Base-by-base conservation (phyloP, 257 asterid species). In the Rubia yunnanensis region DNA sequence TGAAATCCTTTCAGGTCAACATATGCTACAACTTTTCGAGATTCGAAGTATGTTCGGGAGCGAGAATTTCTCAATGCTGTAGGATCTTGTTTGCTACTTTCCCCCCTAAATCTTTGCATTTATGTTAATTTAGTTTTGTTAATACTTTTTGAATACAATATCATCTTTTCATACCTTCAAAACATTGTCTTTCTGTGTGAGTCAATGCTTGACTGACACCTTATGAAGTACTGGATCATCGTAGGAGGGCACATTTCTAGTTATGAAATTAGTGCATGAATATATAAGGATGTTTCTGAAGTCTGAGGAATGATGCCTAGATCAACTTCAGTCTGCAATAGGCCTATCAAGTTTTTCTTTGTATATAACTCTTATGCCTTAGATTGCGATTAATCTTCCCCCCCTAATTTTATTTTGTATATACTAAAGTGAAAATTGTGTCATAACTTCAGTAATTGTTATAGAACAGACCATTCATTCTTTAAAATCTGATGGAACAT, bases 61-160 rank as follows among this genome's bases (percentile, higher is more conserved):
- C 81, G 94, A 75, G 98, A 92, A 70, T 92, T 92, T 79, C 85
- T 92, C 36, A 81, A 87, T 89, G 91, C 83, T 48, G 98, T 91
- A 84, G 55, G 88, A 57, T 68, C 65, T 32, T 20, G 20, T 72
- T 64, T 18, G 32, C 61, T 57, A 63, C 32, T 65, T 30, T 61
- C 54, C 32, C 50, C 39, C 72, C 53, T 17, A 27, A 57, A 28
- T 39, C 48, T n/a, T n/a, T n/a, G n/a, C n/a, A n/a, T n/a, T n/a
- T n/a, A n/a, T n/a, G n/a, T n/a, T n/a, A n/a, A n/a, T n/a, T n/a
- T n/a, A 35, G 6, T 35, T 35, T 9, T 35, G 9, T 35, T 9
- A 35, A 35, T 35, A 35, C 9, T 35, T 35, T 35, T 35, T 35
- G 4, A 3, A 35, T 35, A 35, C n/a, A n/a, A n/a, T n/a, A 4